Evolutionary conservation across 2,329 filamentous ascomycete species (phyloP).

Genomic region (Endothia cerciana): DNA sequence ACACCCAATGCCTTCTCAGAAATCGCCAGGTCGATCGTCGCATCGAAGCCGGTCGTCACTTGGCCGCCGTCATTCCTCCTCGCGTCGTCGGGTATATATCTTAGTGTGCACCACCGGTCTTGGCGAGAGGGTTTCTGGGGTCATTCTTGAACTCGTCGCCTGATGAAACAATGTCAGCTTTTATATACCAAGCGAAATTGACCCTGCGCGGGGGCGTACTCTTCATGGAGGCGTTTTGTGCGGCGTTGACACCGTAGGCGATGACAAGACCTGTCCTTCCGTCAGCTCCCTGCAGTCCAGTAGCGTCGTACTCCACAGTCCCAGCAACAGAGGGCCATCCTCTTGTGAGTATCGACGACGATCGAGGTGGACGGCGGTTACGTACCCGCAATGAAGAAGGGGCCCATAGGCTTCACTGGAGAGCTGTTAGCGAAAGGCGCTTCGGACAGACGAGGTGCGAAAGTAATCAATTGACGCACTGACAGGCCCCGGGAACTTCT

Average conservation of each 20-base stretch:
- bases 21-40: constrained; percentile 11
- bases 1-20: constrained; percentile 7
- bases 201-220: constrained; percentile 57
- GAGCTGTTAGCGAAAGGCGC: constrained; percentile 36
- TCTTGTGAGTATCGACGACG: not conserved
- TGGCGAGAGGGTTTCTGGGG: constrained; percentile 77
- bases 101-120: constrained; percentile 52
- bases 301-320: not conserved
- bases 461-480: constrained; percentile 65
- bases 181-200: not conserved
- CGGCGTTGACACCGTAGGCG: constrained; percentile 88
- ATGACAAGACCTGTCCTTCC: constrained; percentile 71
- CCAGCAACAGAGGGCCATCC: not conserved
- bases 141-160: constrained; percentile 97
- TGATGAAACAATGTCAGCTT: constrained; percentile 44
- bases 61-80: not conserved
- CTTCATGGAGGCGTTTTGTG: constrained; percentile 75
- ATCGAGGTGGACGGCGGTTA: constrained; percentile 33
- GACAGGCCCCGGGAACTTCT: constrained; percentile 81
- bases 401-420: constrained; percentile 85
- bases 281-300: constrained; percentile 30
- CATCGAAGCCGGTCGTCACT: constrained; percentile 6
- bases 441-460: constrained; percentile 23
- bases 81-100: not conserved
- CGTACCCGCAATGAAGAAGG: constrained; percentile 95